Evolutionary conservation across 202 grass and related monocot species (phyloP).

Genomic region (Dendrocalamus latiflorus): DNA sequence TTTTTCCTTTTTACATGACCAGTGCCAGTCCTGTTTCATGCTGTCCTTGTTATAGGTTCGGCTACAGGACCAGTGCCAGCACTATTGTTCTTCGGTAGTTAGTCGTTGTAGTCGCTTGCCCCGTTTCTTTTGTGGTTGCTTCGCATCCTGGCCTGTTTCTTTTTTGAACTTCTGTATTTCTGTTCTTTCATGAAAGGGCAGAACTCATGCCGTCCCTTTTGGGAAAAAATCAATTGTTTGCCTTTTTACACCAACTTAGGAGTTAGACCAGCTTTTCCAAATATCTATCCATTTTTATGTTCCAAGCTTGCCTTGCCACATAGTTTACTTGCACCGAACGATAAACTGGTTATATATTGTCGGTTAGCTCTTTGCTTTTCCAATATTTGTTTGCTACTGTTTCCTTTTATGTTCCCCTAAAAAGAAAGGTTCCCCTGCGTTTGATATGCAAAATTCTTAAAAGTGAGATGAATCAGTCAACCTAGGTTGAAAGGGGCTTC

Average conservation of each 20-base stretch:
- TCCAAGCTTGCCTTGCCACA: not conserved
- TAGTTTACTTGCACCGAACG: not conserved
- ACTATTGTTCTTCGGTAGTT: not conserved
- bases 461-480: not conserved
- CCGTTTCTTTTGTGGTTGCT: not conserved
- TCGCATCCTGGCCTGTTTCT: not conserved
- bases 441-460: not conserved
- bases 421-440: not conserved
- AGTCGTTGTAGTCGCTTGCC: not conserved
- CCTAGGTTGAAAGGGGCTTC: slow-evolving; percentile 9
- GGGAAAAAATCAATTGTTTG: not conserved
- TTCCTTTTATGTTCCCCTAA: not conserved
- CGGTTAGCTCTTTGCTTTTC: not conserved
- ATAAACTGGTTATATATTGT: slow-evolving; percentile 5
- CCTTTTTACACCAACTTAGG: not conserved
- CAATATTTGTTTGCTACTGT: not conserved
- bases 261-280: not conserved
- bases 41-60: not conserved
- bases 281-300: not conserved
- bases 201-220: not conserved
- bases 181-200: not conserved
- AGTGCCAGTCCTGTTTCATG: not conserved
- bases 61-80: not conserved
- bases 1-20: not conserved
- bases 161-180: not conserved